These are phyloP conservation scores for Nannizziopsis barbatae DNA, from an alignment of 2,329 filamentous ascomycete genomes.

Conservation along the genomic window DNA sequence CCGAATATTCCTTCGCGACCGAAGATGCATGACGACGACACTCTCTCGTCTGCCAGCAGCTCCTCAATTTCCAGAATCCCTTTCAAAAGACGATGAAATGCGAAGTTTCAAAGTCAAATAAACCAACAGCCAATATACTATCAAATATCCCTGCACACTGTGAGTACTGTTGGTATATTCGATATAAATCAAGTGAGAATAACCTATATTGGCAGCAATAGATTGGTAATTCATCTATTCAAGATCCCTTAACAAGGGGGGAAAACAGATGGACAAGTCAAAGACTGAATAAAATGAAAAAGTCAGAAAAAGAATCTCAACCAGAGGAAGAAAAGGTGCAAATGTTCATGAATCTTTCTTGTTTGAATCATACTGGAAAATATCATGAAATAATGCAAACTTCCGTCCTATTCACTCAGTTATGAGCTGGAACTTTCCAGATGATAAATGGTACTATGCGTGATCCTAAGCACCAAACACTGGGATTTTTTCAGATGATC, in stretches of 20 bases:
- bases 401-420: not conserved
- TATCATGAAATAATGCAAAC: not conserved
- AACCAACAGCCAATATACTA: too few species aligned
- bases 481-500: too few species aligned
- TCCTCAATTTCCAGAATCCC: not conserved
- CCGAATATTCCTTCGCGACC: slow-evolving; percentile 5
- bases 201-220: not conserved
- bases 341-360: too few species aligned
- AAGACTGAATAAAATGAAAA: not conserved
- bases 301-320: too few species aligned
- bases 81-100: not conserved
- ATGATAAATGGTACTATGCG: not conserved
- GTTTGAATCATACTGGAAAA: too few species aligned
- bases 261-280: not conserved
- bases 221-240: not conserved
- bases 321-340: too few species aligned
- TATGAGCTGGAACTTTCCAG: not conserved
- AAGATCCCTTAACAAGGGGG: not conserved
- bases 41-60: not conserved
- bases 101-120: not conserved
- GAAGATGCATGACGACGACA: slow-evolving; percentile 7
- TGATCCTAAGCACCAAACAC: too few species aligned
- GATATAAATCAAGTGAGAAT: not conserved
- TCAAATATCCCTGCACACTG: too few species aligned
- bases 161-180: too few species aligned